A percentile compares a stretch with the other conserved stretches of the same genome.
phyloP scores from a whole-genome alignment of 2,329 filamentous ascomycete genomes.

The Cordyceps militaris region DNA sequence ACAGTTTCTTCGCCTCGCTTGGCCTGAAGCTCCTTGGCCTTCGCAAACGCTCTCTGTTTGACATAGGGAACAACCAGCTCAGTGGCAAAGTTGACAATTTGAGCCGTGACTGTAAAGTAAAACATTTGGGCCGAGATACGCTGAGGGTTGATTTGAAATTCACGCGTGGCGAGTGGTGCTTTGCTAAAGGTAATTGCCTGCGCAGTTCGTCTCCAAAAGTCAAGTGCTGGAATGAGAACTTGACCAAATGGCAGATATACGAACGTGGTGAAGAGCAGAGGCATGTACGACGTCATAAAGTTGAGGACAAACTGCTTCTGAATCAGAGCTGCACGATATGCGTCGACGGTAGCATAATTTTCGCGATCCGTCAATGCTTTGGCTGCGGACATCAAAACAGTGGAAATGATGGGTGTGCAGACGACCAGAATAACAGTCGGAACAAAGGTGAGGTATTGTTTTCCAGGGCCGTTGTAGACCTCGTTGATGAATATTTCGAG shows the following conservation, averaged over 20 bases:
- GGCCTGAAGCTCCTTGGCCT: constrained; percentile 68
- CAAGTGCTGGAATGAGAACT: constrained; percentile 75
- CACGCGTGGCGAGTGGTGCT: constrained; percentile 56
- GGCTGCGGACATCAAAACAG: constrained; percentile 68
- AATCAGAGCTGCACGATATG: constrained; percentile 75
- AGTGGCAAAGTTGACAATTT: constrained; percentile 78
- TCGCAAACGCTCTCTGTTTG: constrained; percentile 70
- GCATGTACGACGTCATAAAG: constrained; percentile 92
- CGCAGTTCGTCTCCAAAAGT: constrained; percentile 70
- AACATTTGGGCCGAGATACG: constrained; percentile 87
- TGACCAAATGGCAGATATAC: constrained; percentile 90
- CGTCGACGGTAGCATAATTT: constrained; percentile 83
- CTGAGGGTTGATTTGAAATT: constrained; percentile 76
- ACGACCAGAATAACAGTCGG: constrained; percentile 83
- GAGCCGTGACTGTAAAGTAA: constrained; percentile 91
- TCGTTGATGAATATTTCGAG: constrained; percentile 96
- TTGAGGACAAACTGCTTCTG: constrained; percentile 94
- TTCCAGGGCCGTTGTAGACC: constrained; percentile 83
- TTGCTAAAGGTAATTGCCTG: constrained; percentile 69
- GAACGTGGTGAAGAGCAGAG: constrained; percentile 87
- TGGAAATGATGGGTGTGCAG: constrained; percentile 69
- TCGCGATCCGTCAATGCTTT: constrained; percentile 73
- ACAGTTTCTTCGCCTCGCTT: constrained; percentile 40
- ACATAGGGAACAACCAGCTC: constrained; percentile 80
- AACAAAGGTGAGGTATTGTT: constrained; percentile 75